Base-by-base conservation (phyloP, 2,329 filamentous ascomycete species). In the Clarireedia hainanense region DNA sequence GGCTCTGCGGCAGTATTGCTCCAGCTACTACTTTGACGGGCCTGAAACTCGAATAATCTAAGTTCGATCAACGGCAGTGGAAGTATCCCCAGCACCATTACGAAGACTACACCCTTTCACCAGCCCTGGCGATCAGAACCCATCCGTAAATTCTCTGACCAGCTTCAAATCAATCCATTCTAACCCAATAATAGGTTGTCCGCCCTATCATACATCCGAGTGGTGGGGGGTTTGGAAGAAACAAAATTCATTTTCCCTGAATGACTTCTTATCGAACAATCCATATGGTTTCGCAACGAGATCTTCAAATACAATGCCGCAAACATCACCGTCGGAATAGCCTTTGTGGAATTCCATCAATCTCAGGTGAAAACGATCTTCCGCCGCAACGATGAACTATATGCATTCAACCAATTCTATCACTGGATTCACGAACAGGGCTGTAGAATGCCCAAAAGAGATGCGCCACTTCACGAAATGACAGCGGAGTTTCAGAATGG, bases 341-440 rank as follows among this genome's bases (percentile, higher is more conserved):
- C 39, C 1, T 42, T 20, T 14, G n/a, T 14, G 1, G 10, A 48
- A 10, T 48, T 45, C 7, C 43, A 40, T 6, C n/a, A 53, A 17
- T 20, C 6, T 30, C 50, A 42, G 17, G 7, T 36, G 9, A 48
- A 34, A 15, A 6, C 26, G 4, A 45, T 53, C 1, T 43, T 17
- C 7, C 50, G 49, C 4, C 46, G 14, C 7, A 23, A 52, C 12
- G 50, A 57, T 10, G 26, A 53, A 1, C 9, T 37, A 2, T 40
- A 52, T 42, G 45, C 50, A 10, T 57, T 53, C 37, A 46, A 53
- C 12, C 48, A 56, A 26, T 43, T 56, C 9, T 42, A 42, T 14
- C 27, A 2, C 17, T 53, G 50, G 49, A 36, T 56, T 2, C 40
- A 48, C 20, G 55, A 43, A 2, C 20, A n/a, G 3, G 6, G 3